These are phyloP conservation scores for Lactifluus pinguis DNA, from an alignment of 768 basidiomycete species.

Conservation along the genomic window DNA sequence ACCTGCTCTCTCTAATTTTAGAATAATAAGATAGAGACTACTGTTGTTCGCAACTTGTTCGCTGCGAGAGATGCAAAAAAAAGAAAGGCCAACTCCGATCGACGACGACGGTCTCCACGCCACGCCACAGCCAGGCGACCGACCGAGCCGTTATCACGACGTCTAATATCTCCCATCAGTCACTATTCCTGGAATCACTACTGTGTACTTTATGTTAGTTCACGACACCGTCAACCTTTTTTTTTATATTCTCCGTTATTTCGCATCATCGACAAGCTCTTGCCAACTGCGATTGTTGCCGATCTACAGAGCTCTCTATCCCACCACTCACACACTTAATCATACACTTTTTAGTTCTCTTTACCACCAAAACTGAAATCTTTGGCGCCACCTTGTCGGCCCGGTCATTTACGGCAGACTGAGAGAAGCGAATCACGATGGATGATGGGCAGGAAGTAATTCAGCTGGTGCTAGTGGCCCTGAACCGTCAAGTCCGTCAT, in stretches of 20 bases:
- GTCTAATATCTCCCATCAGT: not conserved
- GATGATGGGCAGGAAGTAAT: too few species aligned
- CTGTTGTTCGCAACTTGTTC: too few species aligned
- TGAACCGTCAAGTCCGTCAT: not conserved
- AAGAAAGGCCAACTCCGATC: constrained; percentile 7
- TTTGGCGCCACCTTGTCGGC: constrained; percentile 7
- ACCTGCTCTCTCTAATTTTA: too few species aligned
- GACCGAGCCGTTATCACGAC: not conserved
- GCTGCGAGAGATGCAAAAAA: not conserved
- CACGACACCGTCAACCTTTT: not conserved
- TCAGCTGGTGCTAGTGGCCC: too few species aligned
- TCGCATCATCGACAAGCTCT: too few species aligned
- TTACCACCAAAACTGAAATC: not conserved
- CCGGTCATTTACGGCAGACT: constrained; percentile 8
- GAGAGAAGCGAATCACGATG: not conserved
- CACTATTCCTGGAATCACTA: not conserved
- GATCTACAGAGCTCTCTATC: too few species aligned
- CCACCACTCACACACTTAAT: too few species aligned
- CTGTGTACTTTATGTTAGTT: too few species aligned
- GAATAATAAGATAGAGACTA: too few species aligned
- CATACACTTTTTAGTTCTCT: not conserved
- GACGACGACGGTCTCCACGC: constrained; percentile 5
- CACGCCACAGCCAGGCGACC: not conserved
- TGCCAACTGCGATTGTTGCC: too few species aligned
- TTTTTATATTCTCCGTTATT: not conserved